Conservation (phyloP, 176 grass and related monocot genomes). For the Phoenix dactylifera region DNA sequence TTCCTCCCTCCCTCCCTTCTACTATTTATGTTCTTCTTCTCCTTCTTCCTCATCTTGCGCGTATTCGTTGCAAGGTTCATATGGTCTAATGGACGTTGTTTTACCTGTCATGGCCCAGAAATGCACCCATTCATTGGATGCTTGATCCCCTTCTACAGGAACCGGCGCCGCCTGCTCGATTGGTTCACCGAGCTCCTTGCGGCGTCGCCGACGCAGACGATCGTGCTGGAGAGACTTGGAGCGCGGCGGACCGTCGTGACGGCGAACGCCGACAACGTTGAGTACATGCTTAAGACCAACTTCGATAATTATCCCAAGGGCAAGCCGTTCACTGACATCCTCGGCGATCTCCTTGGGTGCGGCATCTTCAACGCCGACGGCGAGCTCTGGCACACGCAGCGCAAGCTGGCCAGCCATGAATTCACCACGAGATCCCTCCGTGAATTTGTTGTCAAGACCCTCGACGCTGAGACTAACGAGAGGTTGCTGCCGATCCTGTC, state of each 20-base stretch:
- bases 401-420: slow-evolving; percentile 87
- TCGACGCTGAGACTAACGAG: slow-evolving; percentile 38
- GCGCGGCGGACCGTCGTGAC: slow-evolving; percentile 64
- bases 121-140: slow-evolving; percentile 63
- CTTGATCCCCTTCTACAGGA: slow-evolving; percentile 56
- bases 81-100: no score
- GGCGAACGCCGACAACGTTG: slow-evolving; percentile 69
- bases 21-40: slow-evolving; percentile 5
- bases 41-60: neutral
- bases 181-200: slow-evolving; percentile 83
- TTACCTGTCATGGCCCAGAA: slow-evolving; percentile 20
- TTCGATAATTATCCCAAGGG: slow-evolving; percentile 91
- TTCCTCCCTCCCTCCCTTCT: neutral
- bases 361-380: slow-evolving; percentile 98
- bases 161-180: slow-evolving; percentile 47
- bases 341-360: slow-evolving; percentile 72
- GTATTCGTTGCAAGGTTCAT: no score
- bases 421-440: slow-evolving; percentile 66
- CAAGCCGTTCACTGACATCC: slow-evolving; percentile 70
- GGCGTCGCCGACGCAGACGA: slow-evolving; percentile 58
- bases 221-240: slow-evolving; percentile 54
- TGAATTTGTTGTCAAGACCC: slow-evolving; percentile 42
- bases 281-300: slow-evolving; percentile 64
- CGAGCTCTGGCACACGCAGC: slow-evolving; percentile 60
- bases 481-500: slow-evolving; percentile 48